Evolutionary conservation across 1,139 yeast genomes (phyloP).

Genomic region (Geotrichum candidum): DNA sequence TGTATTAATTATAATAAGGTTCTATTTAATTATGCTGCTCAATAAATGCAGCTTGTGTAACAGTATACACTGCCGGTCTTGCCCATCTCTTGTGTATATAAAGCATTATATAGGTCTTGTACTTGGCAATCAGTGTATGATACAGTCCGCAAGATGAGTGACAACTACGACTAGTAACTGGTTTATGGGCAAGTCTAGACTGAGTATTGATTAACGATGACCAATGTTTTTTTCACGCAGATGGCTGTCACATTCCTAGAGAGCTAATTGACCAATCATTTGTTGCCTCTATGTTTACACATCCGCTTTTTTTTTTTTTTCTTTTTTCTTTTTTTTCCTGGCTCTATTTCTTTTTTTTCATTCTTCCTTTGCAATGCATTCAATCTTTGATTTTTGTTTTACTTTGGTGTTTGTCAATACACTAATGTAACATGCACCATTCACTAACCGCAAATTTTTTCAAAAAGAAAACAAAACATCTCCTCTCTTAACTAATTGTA

Average conservation of each 20-base stretch:
- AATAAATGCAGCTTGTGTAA: background rate
- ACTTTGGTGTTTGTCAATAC: background rate
- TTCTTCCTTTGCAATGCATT: background rate
- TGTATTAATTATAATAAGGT: background rate
- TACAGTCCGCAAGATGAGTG: background rate
- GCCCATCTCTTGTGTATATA: background rate
- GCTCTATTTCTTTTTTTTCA: background rate
- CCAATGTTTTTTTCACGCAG: background rate
- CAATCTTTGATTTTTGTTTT: background rate
- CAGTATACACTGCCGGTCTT: background rate
- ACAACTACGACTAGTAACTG: background rate
- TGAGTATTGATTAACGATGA: background rate
- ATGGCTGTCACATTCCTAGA: background rate
- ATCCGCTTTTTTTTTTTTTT: background rate
- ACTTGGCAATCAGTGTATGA: background rate
- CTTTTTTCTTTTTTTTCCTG: background rate
- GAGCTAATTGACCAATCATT: background rate
- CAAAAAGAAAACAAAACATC: background rate
- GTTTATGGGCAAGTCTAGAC: background rate
- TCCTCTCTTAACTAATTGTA: background rate
- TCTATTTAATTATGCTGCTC: background rate
- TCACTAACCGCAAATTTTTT: background rate
- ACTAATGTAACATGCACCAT: background rate
- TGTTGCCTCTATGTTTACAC: background rate
- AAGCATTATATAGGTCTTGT: background rate